Conservation (phyloP, 305 asterid genomes). For the Andrographis paniculata region DNA sequence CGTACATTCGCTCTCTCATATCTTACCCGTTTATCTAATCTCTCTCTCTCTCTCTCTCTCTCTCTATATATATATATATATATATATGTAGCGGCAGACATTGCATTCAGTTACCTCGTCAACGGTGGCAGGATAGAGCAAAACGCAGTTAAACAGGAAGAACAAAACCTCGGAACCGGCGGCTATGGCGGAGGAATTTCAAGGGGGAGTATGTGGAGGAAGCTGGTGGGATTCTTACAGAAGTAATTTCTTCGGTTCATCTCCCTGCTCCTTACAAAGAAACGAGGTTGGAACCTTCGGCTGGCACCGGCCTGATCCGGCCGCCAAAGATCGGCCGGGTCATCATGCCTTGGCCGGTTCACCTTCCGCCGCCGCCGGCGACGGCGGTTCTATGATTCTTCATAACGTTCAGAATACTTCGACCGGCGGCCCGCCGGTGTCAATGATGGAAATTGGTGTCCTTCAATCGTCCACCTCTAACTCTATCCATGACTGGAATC, state of each 20-base stretch:
- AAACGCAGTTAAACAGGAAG: too few relatives aligned
- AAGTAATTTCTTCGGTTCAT: slow-evolving; percentile 24
- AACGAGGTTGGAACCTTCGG: too few relatives aligned
- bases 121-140: too few relatives aligned
- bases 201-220: slow-evolving; percentile 33
- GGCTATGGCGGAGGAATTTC: slow-evolving; percentile 30
- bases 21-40: too few relatives aligned
- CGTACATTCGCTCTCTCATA: background rate
- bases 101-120: too few relatives aligned
- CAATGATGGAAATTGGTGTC: too few relatives aligned
- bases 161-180: too few relatives aligned
- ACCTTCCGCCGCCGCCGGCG: slow-evolving; percentile 23
- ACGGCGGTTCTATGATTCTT: slow-evolving; percentile 8
- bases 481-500: slow-evolving; percentile 24
- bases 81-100: background rate
- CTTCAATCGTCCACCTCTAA: too few relatives aligned
- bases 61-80: background rate
- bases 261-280: too few relatives aligned
- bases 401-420: slow-evolving; percentile 9
- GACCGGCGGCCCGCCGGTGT: background rate
- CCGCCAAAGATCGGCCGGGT: slow-evolving; percentile 21
- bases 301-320: too few relatives aligned
- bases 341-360: slow-evolving; percentile 22
- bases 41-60: too few relatives aligned
- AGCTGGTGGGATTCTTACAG: slow-evolving; percentile 31